Conservation (phyloP, 169 alveolate genomes). For the Eimeria zaria region DNA sequence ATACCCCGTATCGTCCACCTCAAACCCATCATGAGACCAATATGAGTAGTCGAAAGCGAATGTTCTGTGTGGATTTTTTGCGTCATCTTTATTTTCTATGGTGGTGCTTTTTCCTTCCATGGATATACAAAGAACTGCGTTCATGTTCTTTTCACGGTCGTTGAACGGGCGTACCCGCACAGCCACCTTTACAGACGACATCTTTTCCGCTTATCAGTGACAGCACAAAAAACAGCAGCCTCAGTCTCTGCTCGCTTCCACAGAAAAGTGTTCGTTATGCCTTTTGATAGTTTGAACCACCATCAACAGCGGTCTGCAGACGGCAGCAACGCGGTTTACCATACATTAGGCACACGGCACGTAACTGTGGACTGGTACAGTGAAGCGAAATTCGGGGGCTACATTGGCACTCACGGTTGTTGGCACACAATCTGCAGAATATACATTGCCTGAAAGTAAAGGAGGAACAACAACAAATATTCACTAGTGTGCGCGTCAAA, state of each 20-base stretch:
- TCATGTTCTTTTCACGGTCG: slow-evolving; percentile 90
- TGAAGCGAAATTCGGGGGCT: neutral
- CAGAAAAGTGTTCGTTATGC: neutral
- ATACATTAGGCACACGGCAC: neutral
- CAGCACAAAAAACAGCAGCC: neutral
- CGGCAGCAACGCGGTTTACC: too few species aligned
- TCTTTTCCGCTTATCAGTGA: neutral
- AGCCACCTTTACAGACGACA: slow-evolving; percentile 94
- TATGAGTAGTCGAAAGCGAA: slow-evolving; percentile 95
- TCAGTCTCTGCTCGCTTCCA: neutral
- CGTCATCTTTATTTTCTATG: slow-evolving; percentile 87
- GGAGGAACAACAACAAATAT: neutral
- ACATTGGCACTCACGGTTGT: neutral
- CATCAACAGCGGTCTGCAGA: neutral
- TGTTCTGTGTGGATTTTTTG: slow-evolving; percentile 87
- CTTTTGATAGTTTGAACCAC: neutral
- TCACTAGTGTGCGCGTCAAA: neutral
- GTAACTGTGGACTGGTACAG: neutral
- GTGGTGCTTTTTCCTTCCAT: slow-evolving; percentile 93
- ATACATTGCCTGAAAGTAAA: neutral
- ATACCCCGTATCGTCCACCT: slow-evolving; percentile 88
- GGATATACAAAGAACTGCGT: slow-evolving; percentile 90
- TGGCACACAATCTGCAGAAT: neutral
- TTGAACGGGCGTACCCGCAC: slow-evolving; percentile 96
- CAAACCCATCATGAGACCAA: slow-evolving; percentile 97